These are phyloP conservation scores for Plectosphaerella plurivora DNA, from an alignment of 2,329 filamentous ascomycete species.

Conservation along the genomic window DNA sequence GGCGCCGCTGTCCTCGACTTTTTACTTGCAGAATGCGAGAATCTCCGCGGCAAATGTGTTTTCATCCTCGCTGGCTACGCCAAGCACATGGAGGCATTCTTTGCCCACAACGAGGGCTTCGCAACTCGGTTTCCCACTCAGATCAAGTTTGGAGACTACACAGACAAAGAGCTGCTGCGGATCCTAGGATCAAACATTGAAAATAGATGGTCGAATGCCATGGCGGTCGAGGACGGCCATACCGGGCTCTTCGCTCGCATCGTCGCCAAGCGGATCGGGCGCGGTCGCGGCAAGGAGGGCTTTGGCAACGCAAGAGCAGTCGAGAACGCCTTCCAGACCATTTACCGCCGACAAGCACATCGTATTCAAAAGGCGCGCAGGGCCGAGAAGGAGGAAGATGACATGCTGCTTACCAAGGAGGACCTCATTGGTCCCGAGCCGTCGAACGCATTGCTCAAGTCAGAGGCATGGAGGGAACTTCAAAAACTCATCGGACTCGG, in stretches of 20 bases:
- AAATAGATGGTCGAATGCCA: slow-evolving; percentile 45
- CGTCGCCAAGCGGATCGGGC: slow-evolving; percentile 54
- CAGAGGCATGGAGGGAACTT: slow-evolving; percentile 53
- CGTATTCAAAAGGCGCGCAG: slow-evolving; percentile 46
- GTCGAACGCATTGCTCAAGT: slow-evolving; percentile 42
- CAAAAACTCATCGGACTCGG: slow-evolving; percentile 54
- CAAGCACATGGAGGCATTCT: slow-evolving; percentile 73
- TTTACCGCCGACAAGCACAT: slow-evolving; percentile 54
- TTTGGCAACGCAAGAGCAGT: slow-evolving; percentile 71
- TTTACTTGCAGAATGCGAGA: slow-evolving; percentile 69
- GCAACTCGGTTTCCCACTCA: slow-evolving; percentile 63
- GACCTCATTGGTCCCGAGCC: slow-evolving; percentile 71
- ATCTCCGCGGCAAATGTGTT: slow-evolving; percentile 62
- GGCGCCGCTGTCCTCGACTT: slow-evolving; percentile 65
- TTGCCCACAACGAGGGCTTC: slow-evolving; percentile 68
- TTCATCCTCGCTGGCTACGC: slow-evolving; percentile 72
- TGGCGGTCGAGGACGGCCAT: slow-evolving; percentile 56
- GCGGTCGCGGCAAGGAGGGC: slow-evolving; percentile 57
- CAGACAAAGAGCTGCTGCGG: slow-evolving; percentile 55
- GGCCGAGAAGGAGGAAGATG: slow-evolving; percentile 37
- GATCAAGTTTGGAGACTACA: slow-evolving; percentile 67
- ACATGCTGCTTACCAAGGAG: slow-evolving; percentile 56
- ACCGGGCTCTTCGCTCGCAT: slow-evolving; percentile 62
- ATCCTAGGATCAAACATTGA: slow-evolving; percentile 56
- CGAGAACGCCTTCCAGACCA: slow-evolving; percentile 53